Conservation (phyloP, 2,329 filamentous ascomycete genomes). For the Ceratocystis destructans region DNA sequence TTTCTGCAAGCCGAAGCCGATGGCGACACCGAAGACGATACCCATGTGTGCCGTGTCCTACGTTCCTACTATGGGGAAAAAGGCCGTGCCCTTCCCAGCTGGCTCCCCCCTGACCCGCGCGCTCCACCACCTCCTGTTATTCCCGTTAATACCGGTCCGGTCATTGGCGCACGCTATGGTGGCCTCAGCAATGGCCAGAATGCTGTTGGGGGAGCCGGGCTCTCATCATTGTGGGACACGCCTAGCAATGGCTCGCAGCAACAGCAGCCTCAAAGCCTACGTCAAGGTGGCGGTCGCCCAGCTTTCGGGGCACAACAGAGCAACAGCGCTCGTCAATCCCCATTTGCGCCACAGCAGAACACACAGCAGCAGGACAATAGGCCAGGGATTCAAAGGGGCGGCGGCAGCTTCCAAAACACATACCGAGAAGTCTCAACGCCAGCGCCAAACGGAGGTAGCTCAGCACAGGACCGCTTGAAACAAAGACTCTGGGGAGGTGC, state of each 20-base stretch:
- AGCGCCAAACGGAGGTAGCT: conserved; percentile 40
- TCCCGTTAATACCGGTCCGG: conserved; percentile 39
- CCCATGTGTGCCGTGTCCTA: conserved; percentile 84
- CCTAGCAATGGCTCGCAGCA: conserved; percentile 23
- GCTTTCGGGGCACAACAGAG: conserved; percentile 20
- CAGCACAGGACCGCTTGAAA: conserved; percentile 70
- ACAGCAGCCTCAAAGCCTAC: conserved; percentile 32
- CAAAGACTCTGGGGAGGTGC: conserved; percentile 58
- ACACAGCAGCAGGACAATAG: conserved; percentile 15
- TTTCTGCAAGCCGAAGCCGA: conserved; percentile 53
- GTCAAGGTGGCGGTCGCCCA: conserved; percentile 21
- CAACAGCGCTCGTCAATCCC: conserved; percentile 24
- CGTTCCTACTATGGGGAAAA: conserved; percentile 89
- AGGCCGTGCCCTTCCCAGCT: conserved; percentile 62
- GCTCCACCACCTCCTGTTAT: conserved; percentile 38
- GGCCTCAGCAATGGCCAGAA: conserved; percentile 29
- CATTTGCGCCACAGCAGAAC: conserved; percentile 19
- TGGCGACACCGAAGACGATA: conserved; percentile 74
- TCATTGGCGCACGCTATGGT: conserved; percentile 42
- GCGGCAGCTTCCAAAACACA: conserved; percentile 3
- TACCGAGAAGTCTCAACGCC: conserved; percentile 25
- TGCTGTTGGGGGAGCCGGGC: conserved; percentile 24
- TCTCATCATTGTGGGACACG: conserved; percentile 48
- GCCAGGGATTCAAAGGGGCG: conserved; percentile 15
- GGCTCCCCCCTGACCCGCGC: conserved; percentile 87